These are phyloP conservation scores for Eutypa lata DNA, from an alignment of 2,329 filamentous ascomycete species.

Conservation along the genomic window DNA sequence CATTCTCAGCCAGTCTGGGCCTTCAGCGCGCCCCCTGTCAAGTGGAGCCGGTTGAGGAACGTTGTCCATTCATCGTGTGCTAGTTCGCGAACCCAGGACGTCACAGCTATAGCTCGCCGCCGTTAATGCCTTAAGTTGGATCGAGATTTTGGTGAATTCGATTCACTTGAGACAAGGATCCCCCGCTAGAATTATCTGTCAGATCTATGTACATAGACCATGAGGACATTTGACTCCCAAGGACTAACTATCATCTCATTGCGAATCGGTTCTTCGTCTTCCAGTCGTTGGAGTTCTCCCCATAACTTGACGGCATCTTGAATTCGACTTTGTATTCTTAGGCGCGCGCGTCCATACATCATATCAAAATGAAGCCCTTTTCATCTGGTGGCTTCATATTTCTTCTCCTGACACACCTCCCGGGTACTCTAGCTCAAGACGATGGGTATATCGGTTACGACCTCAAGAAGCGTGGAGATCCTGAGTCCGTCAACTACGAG, in stretches of 20 bases:
- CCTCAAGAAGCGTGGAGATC: conserved; percentile 48
- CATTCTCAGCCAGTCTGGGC: conserved; percentile 11
- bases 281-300: background rate
- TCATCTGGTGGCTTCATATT: conserved; percentile 19
- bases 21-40: background rate
- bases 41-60: background rate
- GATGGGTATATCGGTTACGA: conserved; percentile 56
- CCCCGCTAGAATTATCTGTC: conserved; percentile 1
- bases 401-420: conserved; percentile 24
- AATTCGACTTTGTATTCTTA: conserved; percentile 20
- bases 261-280: background rate
- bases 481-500: conserved; percentile 49
- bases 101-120: background rate
- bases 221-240: no score
- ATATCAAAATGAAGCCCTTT: conserved; percentile 19
- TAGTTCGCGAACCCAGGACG: background rate
- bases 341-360: conserved; percentile 6
- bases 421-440: conserved; percentile 16
- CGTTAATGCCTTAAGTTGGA: background rate
- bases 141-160: background rate
- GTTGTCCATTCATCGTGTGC: background rate
- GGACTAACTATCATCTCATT: background rate
- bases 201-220: no score
- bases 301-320: conserved; percentile 15
- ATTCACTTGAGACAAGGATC: background rate